These are phyloP conservation scores for Colletotrichum spinosum DNA, from an alignment of 2,329 filamentous ascomycete species.

Conservation along the genomic window DNA sequence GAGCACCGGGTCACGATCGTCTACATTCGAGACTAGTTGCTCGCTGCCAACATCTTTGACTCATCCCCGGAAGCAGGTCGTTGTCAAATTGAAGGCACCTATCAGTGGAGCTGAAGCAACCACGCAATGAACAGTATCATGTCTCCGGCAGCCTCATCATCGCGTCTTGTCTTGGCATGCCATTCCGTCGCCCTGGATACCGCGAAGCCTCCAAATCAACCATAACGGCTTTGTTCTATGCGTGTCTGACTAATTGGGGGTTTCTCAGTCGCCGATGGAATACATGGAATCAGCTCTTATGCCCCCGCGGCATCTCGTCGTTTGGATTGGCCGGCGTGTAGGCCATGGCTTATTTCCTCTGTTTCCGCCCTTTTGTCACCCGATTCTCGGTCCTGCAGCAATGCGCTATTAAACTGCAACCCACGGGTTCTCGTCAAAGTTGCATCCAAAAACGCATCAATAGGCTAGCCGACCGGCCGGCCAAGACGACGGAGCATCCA, in stretches of 20 bases:
- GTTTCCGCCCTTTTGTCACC: constrained; percentile 2
- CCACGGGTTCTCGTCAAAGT: constrained; percentile 17
- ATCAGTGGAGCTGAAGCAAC: too few species aligned
- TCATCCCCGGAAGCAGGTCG: too few species aligned
- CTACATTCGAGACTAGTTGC: neutral
- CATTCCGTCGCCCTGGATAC: constrained; percentile 11
- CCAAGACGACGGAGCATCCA: too few species aligned
- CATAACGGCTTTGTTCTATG: constrained; percentile 6
- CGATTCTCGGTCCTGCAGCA: constrained; percentile 3
- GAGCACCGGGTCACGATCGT: neutral
- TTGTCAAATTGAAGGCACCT: too few species aligned
- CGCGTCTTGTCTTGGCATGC: constrained; percentile 11
- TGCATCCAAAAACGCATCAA: constrained; percentile 14
- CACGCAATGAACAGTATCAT: too few species aligned
- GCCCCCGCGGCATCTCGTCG: constrained; percentile 11
- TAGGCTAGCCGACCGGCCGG: constrained; percentile 15
- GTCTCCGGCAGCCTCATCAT: too few species aligned
- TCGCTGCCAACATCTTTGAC: too few species aligned
- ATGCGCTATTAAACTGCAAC: constrained; percentile 32
- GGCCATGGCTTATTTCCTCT: neutral
- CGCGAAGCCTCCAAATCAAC: constrained; percentile 27
- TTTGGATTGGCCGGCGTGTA: constrained; percentile 17
- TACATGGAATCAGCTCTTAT: neutral
- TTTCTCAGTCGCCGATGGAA: constrained; percentile 24
- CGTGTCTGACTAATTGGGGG: constrained; percentile 28